These are phyloP conservation scores for Betula pendula DNA, from an alignment of 306 rosid species.

Conservation along the genomic window DNA sequence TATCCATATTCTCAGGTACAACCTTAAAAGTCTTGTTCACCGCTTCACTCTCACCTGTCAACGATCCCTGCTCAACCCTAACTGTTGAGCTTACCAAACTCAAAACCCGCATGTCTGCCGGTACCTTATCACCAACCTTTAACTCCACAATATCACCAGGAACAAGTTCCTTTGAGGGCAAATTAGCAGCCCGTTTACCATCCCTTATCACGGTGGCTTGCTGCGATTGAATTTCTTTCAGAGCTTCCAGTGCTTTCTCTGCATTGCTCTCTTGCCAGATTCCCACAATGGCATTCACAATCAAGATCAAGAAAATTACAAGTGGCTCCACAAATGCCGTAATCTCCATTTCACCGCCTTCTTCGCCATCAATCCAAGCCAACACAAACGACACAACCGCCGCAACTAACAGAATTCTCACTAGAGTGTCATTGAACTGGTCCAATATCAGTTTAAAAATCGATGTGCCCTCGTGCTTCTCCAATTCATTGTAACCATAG, in stretches of 20 bases:
- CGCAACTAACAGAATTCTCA: conserved; percentile 77
- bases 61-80: conserved; percentile 56
- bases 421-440: conserved; percentile 86
- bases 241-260: conserved; percentile 87
- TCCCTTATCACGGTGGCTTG: conserved; percentile 67
- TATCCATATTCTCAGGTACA: conserved; percentile 46
- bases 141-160: conserved; percentile 68
- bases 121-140: conserved; percentile 61
- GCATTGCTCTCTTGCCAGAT: conserved; percentile 97
- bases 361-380: conserved; percentile 78
- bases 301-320: conserved; percentile 51
- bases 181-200: conserved; percentile 29
- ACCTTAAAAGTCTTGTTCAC: conserved; percentile 46
- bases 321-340: conserved; percentile 61
- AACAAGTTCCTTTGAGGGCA: conserved; percentile 79
- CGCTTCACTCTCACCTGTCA: conserved; percentile 61
- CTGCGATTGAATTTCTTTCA: conserved; percentile 91
- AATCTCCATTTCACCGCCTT: conserved; percentile 52
- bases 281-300: conserved; percentile 70
- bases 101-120: conserved; percentile 57
- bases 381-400: conserved; percentile 83
- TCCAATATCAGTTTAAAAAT: conserved; percentile 67
- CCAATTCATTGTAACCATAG: conserved; percentile 77
- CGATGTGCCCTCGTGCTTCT: conserved; percentile 79
- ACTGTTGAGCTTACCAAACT: conserved; percentile 52